Conservation (phyloP, 257 asterid species). For the Fraxinus cuspidata region DNA sequence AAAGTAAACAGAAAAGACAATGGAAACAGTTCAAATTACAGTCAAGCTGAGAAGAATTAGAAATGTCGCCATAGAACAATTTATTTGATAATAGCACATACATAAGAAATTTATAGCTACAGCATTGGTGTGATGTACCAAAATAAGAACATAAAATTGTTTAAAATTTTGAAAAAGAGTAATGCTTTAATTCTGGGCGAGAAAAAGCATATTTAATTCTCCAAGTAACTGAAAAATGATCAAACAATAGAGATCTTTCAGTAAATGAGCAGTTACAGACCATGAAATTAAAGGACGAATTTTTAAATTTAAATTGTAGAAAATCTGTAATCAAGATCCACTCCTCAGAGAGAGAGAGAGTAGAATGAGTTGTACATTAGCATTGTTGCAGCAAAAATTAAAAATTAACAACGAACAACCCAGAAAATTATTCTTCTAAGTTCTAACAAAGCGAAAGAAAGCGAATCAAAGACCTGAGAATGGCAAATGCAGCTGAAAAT, state of each 20-base stretch:
- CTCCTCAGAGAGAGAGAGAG: constrained; percentile 1
- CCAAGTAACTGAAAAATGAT: neutral
- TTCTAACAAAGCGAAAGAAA: constrained; percentile 20
- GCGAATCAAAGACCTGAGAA: neutral
- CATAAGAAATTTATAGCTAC: constrained; percentile 18
- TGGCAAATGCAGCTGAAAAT: constrained; percentile 23
- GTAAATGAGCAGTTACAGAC: constrained; percentile 29
- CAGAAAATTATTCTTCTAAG: constrained; percentile 16
- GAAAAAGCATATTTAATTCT: constrained; percentile 6
- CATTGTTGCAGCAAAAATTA: constrained; percentile 22
- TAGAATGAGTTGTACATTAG: constrained; percentile 15
- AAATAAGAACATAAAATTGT: constrained; percentile 24
- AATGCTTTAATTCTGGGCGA: constrained; percentile 15
- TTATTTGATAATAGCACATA: constrained; percentile 8
- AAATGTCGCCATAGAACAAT: neutral
- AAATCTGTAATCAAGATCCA: constrained; percentile 30
- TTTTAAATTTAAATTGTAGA: neutral
- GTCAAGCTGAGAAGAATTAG: constrained; percentile 5
- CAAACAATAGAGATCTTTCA: neutral
- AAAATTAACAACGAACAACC: constrained; percentile 8
- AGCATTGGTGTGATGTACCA: constrained; percentile 17
- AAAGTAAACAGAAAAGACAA: constrained; percentile 5
- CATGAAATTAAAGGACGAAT: constrained; percentile 9
- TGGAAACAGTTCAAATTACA: constrained; percentile 5
- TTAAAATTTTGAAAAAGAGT: constrained; percentile 15